These are phyloP conservation scores for Calvatia gigantea DNA, from an alignment of 768 basidiomycete genomes.

Conservation along the genomic window DNA sequence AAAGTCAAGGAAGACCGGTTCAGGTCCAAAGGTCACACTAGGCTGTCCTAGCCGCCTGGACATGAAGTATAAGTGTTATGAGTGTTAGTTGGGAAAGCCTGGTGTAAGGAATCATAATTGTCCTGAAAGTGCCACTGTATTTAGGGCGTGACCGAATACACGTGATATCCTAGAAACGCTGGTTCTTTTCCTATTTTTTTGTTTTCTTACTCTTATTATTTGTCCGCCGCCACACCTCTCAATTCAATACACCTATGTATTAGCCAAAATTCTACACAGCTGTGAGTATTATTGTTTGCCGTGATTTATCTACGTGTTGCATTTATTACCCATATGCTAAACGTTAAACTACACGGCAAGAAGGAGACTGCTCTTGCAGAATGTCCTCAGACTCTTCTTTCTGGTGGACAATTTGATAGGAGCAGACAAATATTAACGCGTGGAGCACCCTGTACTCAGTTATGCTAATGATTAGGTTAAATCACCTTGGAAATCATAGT, in stretches of 20 bases:
- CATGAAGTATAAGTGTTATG: conserved; percentile 15
- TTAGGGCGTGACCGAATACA: not conserved
- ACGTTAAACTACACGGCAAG: conserved; percentile 18
- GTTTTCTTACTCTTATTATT: not conserved
- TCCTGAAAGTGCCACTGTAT: not conserved
- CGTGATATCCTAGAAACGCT: not conserved
- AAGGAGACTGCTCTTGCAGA: conserved; percentile 13
- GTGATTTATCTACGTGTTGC: conserved; percentile 18
- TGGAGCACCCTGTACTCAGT: not conserved
- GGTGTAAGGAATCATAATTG: not conserved
- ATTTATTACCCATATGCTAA: conserved; percentile 11
- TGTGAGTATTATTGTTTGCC: conserved; percentile 2
- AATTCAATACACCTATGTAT: not conserved
- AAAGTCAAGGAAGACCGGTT: conserved; percentile 58
- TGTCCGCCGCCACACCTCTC: not conserved
- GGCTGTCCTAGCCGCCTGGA: conserved; percentile 27
- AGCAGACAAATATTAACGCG: not conserved
- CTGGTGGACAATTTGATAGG: conserved; percentile 16
- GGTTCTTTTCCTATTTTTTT: not conserved
- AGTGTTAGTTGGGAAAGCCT: not conserved
- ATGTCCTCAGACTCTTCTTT: conserved; percentile 5
- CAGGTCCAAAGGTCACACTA: conserved; percentile 36
- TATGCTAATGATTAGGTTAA: too few species aligned
- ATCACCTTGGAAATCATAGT: too few species aligned
- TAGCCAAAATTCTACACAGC: not conserved